These are phyloP conservation scores for Aspergillus asperescens DNA, from an alignment of 495 filamentous ascomycete species.

Conservation along the genomic window DNA sequence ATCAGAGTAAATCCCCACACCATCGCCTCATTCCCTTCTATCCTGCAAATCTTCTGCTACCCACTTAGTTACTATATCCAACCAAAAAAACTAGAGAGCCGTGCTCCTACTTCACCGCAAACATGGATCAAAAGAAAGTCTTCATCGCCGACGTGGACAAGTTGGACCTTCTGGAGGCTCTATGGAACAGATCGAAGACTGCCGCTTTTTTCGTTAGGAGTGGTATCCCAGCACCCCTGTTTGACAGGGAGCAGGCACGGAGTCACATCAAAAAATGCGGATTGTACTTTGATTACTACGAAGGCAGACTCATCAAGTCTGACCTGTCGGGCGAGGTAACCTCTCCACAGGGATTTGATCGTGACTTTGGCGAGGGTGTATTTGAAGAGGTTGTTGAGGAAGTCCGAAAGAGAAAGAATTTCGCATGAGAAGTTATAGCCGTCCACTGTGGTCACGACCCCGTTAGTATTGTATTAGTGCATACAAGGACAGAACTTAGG, in stretches of 20 bases:
- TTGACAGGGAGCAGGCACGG: not conserved
- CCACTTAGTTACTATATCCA: too few species aligned
- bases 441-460: too few species aligned
- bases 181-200: not conserved
- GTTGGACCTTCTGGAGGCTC: not conserved
- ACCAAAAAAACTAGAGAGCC: too few species aligned
- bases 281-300: not conserved
- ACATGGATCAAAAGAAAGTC: not conserved
- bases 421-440: too few species aligned
- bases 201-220: not conserved
- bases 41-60: too few species aligned
- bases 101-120: too few species aligned
- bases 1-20: too few species aligned
- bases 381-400: not conserved
- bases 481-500: too few species aligned
- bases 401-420: not conserved
- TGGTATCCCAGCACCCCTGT: not conserved
- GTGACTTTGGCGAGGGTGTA: not conserved
- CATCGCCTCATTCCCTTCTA: too few species aligned
- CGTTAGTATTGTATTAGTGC: too few species aligned
- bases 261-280: not conserved
- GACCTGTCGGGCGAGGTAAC: not conserved
- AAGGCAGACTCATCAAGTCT: not conserved
- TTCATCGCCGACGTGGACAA: not conserved
- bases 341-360: not conserved